These are phyloP conservation scores for Monosporascus sp. DNA, from an alignment of 2,329 filamentous ascomycete species.

Conservation along the genomic window DNA sequence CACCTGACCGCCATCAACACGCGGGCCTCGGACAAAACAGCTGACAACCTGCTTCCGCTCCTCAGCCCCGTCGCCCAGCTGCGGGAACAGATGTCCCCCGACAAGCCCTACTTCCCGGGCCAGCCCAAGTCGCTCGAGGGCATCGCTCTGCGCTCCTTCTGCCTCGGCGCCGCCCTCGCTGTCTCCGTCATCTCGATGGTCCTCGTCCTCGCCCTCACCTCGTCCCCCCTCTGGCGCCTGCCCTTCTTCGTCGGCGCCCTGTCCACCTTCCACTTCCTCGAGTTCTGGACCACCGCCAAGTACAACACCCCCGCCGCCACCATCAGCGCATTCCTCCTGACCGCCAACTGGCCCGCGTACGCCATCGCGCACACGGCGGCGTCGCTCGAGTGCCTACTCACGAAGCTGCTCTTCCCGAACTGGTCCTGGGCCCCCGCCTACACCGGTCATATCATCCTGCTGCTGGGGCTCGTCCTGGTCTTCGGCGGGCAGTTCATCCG, in stretches of 20 bases:
- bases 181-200: slow-evolving; percentile 27
- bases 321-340: slow-evolving; percentile 74
- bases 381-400: slow-evolving; percentile 64
- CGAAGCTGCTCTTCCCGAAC: slow-evolving; percentile 48
- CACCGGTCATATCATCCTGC: slow-evolving; percentile 35
- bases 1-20: slow-evolving; percentile 15
- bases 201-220: slow-evolving; percentile 29
- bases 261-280: slow-evolving; percentile 86
- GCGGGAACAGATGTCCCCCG: slow-evolving; percentile 21
- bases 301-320: slow-evolving; percentile 73
- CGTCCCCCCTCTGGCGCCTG: slow-evolving; percentile 52
- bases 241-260: slow-evolving; percentile 66
- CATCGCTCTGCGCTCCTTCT: slow-evolving; percentile 53
- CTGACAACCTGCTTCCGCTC: slow-evolving; percentile 23
- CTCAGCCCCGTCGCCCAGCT: slow-evolving; percentile 27
- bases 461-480: slow-evolving; percentile 60
- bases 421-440: slow-evolving; percentile 41
- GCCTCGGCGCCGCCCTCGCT: slow-evolving; percentile 42
- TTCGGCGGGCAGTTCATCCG: slow-evolving; percentile 68
- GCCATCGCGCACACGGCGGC: slow-evolving; percentile 75
- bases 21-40: slow-evolving; percentile 9
- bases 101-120: slow-evolving; percentile 36
- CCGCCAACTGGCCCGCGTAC: slow-evolving; percentile 79
- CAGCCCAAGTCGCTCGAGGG: slow-evolving; percentile 53
- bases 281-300: slow-evolving; percentile 84